Conservation (phyloP, 192 early-diverging fungal species). For the Coemansia sp. region DNA sequence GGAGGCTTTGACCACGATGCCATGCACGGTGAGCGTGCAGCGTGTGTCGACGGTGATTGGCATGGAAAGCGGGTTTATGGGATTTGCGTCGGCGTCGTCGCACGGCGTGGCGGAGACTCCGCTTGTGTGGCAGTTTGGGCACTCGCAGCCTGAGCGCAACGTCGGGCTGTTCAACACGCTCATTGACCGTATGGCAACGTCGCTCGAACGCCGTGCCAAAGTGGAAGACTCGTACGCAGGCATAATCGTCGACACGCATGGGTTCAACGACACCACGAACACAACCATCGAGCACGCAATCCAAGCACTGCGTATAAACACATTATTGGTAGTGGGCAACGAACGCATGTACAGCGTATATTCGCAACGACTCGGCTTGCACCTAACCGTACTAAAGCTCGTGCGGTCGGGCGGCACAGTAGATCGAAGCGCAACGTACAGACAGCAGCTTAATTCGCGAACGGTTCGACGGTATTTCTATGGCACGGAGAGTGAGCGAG, state of each 20-base stretch:
- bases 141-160: constrained; percentile 73
- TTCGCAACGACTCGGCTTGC: constrained; percentile 55
- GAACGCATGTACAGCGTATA: constrained; percentile 91
- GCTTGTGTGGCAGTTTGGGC: constrained; percentile 90
- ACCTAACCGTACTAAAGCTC: constrained; percentile 77
- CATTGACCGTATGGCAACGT: constrained; percentile 59
- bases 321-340: constrained; percentile 88
- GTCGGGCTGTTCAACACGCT: constrained; percentile 75
- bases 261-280: constrained; percentile 74
- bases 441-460: constrained; percentile 67
- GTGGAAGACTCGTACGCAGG: constrained; percentile 71
- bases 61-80: constrained; percentile 75
- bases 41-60: constrained; percentile 77
- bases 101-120: constrained; percentile 71
- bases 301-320: constrained; percentile 69
- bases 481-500: constrained; percentile 72
- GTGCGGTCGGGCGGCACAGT: constrained; percentile 94
- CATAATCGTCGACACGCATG: constrained; percentile 81
- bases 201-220: constrained; percentile 64
- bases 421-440: constrained; percentile 72
- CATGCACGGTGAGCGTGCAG: constrained; percentile 80
- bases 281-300: constrained; percentile 75
- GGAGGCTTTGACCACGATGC: constrained; percentile 77
- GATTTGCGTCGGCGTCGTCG: constrained; percentile 59
- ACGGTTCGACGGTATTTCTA: constrained; percentile 95